Conservation (phyloP, 768 basidiomycete species). For the Albatrellus ellisii region DNA sequence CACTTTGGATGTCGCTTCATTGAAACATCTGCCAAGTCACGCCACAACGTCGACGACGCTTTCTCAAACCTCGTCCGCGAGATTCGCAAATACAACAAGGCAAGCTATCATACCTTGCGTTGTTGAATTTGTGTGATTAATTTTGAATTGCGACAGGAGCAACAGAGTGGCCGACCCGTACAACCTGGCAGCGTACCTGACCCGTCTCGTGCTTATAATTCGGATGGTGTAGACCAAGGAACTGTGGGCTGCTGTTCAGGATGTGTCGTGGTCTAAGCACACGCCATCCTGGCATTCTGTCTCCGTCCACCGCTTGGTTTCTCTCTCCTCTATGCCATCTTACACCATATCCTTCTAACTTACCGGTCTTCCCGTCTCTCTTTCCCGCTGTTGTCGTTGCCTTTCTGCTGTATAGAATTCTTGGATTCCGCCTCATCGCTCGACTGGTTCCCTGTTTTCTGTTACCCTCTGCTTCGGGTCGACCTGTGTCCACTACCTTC, state of each 20-base stretch:
- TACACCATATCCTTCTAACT: not conserved
- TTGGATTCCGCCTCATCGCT: no score
- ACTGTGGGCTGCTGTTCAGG: conserved; percentile 51
- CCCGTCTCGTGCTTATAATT: conserved; percentile 34
- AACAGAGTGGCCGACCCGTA: conserved; percentile 62
- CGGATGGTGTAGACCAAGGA: conserved; percentile 39
- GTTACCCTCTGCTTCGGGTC: no score
- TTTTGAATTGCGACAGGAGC: conserved; percentile 34
- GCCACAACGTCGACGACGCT: conserved; percentile 94
- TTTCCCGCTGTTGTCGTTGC: no score
- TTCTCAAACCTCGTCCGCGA: conserved; percentile 89
- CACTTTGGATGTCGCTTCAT: conserved; percentile 91
- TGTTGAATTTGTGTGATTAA: not conserved
- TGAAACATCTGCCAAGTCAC: conserved; percentile 92
- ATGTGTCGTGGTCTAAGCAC: conserved; percentile 42
- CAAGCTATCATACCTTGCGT: conserved; percentile 18
- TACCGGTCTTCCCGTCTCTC: not conserved
- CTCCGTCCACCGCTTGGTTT: conserved; percentile 4
- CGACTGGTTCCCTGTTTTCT: no score
- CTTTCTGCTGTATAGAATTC: no score
- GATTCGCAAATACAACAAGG: conserved; percentile 91
- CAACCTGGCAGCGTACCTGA: conserved; percentile 31
- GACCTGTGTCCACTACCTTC: no score
- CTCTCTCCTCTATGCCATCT: conserved; percentile 2
- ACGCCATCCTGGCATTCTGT: conserved; percentile 10